Percentiles rank a stretch among this genome's conserved stretches.
phyloP scores from a whole-genome alignment of 139 green algal species.

The Chlorella sp. region DNA sequence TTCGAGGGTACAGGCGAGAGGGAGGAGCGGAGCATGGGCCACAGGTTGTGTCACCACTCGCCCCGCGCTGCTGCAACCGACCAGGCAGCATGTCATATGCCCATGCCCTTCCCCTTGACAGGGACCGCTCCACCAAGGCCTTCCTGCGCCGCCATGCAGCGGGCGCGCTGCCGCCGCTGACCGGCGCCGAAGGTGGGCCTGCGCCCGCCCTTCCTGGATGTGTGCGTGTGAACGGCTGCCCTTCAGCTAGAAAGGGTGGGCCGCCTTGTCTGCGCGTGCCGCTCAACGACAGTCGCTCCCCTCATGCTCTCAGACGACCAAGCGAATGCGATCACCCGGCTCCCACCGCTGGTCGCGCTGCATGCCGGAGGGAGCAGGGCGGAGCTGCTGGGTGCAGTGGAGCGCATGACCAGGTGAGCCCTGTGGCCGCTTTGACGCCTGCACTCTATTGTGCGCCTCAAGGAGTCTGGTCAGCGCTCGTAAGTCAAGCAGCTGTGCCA shows the following conservation, averaged over 20 bases:
- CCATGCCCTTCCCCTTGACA: background rate
- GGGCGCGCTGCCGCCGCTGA: slow-evolving; percentile 41
- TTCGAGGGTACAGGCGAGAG: slow-evolving; percentile 59
- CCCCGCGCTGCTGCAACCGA: background rate
- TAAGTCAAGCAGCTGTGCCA: too few species aligned
- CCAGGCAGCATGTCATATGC: background rate
- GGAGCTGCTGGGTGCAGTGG: slow-evolving; percentile 9
- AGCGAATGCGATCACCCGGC: slow-evolving; percentile 52
- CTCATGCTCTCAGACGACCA: slow-evolving; percentile 42
- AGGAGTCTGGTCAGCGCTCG: too few species aligned
- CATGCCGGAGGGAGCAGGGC: slow-evolving; percentile 10
- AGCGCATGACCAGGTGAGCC: slow-evolving; percentile 22
- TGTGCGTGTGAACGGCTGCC: too few species aligned
- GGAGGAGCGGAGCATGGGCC: slow-evolving; percentile 39
- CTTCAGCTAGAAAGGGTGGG: too few species aligned
- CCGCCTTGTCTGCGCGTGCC: too few species aligned
- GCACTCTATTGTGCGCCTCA: too few species aligned
- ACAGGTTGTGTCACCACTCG: too few species aligned
- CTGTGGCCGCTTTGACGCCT: background rate
- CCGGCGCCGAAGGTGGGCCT: slow-evolving; percentile 29
- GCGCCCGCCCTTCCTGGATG: background rate
- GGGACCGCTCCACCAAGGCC: slow-evolving; percentile 30
- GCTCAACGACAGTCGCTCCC: too few species aligned
- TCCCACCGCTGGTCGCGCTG: slow-evolving; percentile 47
- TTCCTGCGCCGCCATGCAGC: slow-evolving; percentile 55